Percentiles rank a stretch among this genome's conserved stretches.
These are phyloP conservation scores for Euptelea pleiosperma DNA, from an alignment of 164 flowering plant genomes.

Conservation along the genomic window DNA sequence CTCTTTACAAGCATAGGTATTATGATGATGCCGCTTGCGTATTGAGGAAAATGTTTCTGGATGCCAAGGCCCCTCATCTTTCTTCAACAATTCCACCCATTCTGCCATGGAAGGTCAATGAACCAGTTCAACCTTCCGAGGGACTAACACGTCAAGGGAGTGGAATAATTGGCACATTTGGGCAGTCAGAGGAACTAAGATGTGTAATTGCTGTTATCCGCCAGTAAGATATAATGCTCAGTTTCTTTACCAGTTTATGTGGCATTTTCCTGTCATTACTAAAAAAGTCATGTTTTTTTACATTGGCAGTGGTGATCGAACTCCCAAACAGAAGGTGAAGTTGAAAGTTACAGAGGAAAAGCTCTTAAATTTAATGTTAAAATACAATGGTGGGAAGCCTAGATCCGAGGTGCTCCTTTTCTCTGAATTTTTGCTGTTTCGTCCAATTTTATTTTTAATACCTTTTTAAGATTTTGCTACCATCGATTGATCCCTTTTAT, in stretches of 20 bases:
- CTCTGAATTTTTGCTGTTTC: conserved; percentile 4
- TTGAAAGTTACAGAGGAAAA: conserved; percentile 95
- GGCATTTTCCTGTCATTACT: conserved; percentile 3
- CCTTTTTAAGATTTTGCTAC: neutral
- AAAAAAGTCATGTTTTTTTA: neutral
- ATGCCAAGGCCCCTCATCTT: conserved; percentile 98
- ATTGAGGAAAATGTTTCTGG: conserved; percentile 91
- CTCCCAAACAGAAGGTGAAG: conserved; percentile 98
- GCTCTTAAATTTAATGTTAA: conserved; percentile 85
- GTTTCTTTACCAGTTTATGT: conserved; percentile 2
- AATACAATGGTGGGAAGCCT: conserved; percentile 93
- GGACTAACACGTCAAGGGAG: conserved; percentile 97
- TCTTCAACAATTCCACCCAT: conserved; percentile 92
- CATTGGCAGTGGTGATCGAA: conserved; percentile 88
- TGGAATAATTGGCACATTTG: conserved; percentile 95
- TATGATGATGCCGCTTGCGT: conserved; percentile 99
- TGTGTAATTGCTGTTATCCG: conserved; percentile 93
- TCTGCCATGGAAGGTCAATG: conserved; percentile 94
- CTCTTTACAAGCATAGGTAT: conserved; percentile 48
- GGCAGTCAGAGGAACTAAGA: conserved; percentile 93
- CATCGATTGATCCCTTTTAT: neutral
- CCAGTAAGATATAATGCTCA: conserved; percentile 55
- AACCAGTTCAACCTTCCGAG: conserved; percentile 75
- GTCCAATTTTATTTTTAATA: neutral
- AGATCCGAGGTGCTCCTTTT: conserved; percentile 67